Evolutionary conservation across 2,329 filamentous ascomycete genomes (phyloP), one percentile per base, ranked within the genome.

Genomic region (Dactylella cylindrospora): DNA sequence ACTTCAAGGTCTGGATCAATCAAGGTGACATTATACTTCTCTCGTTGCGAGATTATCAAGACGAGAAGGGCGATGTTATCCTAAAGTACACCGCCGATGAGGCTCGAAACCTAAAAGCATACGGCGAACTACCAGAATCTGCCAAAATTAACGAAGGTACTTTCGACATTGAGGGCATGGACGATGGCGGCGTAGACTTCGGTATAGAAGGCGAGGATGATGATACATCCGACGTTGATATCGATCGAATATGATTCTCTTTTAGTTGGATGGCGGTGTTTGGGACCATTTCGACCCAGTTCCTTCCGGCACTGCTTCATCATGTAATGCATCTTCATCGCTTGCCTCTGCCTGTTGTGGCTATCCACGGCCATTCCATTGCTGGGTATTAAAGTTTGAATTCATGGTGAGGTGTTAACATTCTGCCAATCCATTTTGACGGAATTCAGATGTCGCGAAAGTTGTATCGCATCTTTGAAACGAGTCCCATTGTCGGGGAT

Each of bases 111-210:
- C 82, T 98, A 71, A 97, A 97, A 79, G 88, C 90, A 65, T 97
- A 97, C 76, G 93, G 93, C 75, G 93, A 98, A 77, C 80, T 98
- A 64, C 93, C 93, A 69, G 93, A 97, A 78, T 87, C 84, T 72
- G 93, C 93, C 74, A 97, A 97, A 86, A 98, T 98, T 83, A 98
- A 98, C 83, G 93, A 98, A 67, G 93, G 97, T 76, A 95, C 89
- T 40, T 95, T 86, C 72, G 83, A 70, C 67, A 41, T 65, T 75
- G 88, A 90, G 74, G 90, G 90, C 75, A 86, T 95, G 74, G 91
- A 93, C 75, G 89, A 95, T 72, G 89, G 87, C 78, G 93, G 93
- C 77, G 95, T 98, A 80, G 93, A 97, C 78, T 97, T 97, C 79
- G 93, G 94, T 77, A 90, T 97, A 75, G 91, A 95, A 75, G 80